phyloP scores from a whole-genome alignment of 257 asterid species.

The Solanum pinnatisectum region DNA sequence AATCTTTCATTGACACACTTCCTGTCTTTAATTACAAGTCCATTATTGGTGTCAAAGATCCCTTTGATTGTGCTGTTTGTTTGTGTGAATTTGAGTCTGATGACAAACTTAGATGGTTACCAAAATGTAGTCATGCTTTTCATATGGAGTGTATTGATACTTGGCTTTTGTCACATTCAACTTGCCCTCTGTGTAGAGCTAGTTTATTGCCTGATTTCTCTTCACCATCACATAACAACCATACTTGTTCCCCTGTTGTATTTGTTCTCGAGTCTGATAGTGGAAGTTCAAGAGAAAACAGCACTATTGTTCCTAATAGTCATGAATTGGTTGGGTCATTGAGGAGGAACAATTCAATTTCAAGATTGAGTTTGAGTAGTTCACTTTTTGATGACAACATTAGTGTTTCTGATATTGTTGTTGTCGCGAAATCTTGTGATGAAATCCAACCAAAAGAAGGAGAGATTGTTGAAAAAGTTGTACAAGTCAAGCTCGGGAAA shows the following conservation, averaged over 20 bases:
- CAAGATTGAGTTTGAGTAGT: conserved; percentile 27
- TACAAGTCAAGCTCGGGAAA: conserved; percentile 76
- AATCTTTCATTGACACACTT: conserved; percentile 77
- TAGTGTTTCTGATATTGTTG: conserved; percentile 12
- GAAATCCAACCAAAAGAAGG: conserved; percentile 39
- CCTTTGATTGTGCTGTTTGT: conserved; percentile 94
- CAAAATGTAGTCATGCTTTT: conserved; percentile 93
- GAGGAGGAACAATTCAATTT: neutral
- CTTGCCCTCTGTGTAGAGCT: conserved; percentile 95
- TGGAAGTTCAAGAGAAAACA: conserved; percentile 56
- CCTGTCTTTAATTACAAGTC: conserved; percentile 76
- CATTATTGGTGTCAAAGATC: conserved; percentile 79
- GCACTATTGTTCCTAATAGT: conserved; percentile 18
- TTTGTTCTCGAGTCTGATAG: conserved; percentile 81
- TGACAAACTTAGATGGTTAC: conserved; percentile 66
- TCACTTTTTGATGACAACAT: conserved; percentile 34
- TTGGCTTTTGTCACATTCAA: conserved; percentile 88
- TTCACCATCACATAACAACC: neutral
- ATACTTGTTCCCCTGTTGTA: conserved; percentile 45
- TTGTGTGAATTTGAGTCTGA: conserved; percentile 81
- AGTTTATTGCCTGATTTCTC: conserved; percentile 54
- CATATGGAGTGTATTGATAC: conserved; percentile 96
- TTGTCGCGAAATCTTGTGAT: conserved; percentile 35
- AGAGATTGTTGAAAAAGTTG: conserved; percentile 45
- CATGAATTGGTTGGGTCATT: conserved; percentile 1